Percentiles rank a stretch among this genome's conserved stretches.
phyloP scores from a whole-genome alignment of 768 basidiomycete genomes.

The Suillus placidus region DNA sequence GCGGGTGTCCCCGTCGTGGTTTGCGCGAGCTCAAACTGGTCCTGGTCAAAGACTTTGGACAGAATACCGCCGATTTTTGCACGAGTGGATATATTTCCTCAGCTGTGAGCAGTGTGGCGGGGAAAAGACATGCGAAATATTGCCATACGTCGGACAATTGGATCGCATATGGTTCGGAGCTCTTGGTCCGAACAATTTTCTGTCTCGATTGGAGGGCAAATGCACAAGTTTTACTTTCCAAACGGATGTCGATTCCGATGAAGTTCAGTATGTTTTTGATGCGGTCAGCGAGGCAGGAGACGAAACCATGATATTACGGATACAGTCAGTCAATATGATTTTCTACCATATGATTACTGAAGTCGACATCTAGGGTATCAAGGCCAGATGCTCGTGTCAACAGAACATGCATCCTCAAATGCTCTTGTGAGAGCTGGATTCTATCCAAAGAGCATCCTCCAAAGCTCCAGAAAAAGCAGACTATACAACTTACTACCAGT shows the following conservation, averaged over 20 bases:
- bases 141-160: background rate
- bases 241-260: background rate
- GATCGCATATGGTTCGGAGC: slow-evolving; percentile 2
- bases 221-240: background rate
- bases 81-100: slow-evolving; percentile 1
- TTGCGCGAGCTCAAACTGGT: background rate
- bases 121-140: background rate
- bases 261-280: background rate
- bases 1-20: background rate
- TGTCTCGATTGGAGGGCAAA: background rate
- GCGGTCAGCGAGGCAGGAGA: background rate
- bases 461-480: no score
- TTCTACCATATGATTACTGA: no score
- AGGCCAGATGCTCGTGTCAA: no score
- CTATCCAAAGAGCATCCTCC: no score
- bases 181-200: background rate
- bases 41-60: background rate
- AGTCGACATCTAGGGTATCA: no score
- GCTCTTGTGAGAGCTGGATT: no score
- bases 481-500: no score
- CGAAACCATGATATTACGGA: background rate
- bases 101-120: background rate
- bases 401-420: no score
- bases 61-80: background rate
- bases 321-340: background rate